Conservation (phyloP, 176 grass and related monocot species). For the Aegilops bicornis region DNA sequence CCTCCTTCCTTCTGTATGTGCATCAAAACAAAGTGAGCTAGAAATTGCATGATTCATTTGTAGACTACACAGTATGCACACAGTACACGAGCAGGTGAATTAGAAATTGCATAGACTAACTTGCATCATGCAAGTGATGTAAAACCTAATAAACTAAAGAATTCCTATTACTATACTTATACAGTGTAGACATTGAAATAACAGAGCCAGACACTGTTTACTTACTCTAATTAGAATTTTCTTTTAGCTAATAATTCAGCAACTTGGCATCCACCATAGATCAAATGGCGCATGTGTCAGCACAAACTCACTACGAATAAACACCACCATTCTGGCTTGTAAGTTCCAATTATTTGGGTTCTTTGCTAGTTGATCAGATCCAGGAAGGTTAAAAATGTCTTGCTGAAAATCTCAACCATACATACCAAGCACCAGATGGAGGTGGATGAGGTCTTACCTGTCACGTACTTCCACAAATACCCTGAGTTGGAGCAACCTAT, state of each 20-base stretch:
- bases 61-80: neutral
- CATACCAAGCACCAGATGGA: neutral
- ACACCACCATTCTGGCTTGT: neutral
- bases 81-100: neutral
- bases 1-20: conserved; percentile 65
- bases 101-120: neutral
- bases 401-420: neutral
- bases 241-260: neutral
- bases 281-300: neutral
- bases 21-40: conserved; percentile 9
- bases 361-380: neutral
- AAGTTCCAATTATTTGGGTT: conserved; percentile 1
- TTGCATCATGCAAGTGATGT: neutral
- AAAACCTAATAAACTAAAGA: neutral
- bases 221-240: neutral
- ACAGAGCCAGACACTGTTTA: neutral
- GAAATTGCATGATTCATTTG: neutral
- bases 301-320: neutral
- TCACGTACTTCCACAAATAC: conserved; percentile 75
- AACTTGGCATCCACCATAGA: neutral
- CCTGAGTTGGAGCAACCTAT: conserved; percentile 85
- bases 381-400: neutral
- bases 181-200: neutral
- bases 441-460: conserved; percentile 42
- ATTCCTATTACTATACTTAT: neutral